Conservation (phyloP, 108 stramenopile genomes). For the Skeletonema costatum region DNA sequence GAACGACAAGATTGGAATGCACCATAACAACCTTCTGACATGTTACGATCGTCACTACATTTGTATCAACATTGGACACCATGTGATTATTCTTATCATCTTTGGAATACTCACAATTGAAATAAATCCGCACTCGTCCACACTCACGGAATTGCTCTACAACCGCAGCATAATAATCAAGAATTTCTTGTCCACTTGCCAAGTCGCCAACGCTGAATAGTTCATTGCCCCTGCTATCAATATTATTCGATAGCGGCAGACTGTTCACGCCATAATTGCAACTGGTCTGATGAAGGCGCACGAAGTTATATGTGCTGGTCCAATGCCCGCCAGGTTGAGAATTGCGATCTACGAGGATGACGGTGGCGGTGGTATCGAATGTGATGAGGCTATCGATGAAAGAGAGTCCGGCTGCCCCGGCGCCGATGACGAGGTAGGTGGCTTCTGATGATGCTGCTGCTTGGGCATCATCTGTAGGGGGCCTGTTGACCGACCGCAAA, state of each 20-base stretch:
- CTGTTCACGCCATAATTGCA: constrained; percentile 17
- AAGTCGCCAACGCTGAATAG: background rate
- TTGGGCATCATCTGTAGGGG: too few relatives aligned
- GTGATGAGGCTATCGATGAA: constrained; percentile 13
- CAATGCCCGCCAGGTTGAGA: constrained; percentile 11
- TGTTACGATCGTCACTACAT: background rate
- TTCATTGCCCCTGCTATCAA: constrained; percentile 14
- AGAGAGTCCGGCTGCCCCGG: constrained; percentile 14
- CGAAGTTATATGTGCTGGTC: background rate
- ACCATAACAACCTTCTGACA: constrained; percentile 10
- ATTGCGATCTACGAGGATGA: constrained; percentile 18
- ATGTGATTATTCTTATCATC: background rate
- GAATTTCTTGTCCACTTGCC: constrained; percentile 8
- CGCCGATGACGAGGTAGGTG: constrained; percentile 13
- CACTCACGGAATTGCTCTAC: constrained; percentile 5
- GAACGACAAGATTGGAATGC: constrained; percentile 9
- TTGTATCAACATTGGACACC: constrained; percentile 2
- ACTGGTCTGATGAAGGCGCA: background rate
- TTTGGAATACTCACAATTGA: constrained; percentile 9
- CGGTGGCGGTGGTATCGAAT: constrained; percentile 11
- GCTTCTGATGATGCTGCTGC: too few relatives aligned
- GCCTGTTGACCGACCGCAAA: too few relatives aligned
- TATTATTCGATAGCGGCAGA: constrained; percentile 6
- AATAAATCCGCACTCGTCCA: constrained; percentile 10
- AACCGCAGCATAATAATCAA: background rate